Conservation (phyloP, 2,329 filamentous ascomycete species). For the Plenodomus biglobosus region DNA sequence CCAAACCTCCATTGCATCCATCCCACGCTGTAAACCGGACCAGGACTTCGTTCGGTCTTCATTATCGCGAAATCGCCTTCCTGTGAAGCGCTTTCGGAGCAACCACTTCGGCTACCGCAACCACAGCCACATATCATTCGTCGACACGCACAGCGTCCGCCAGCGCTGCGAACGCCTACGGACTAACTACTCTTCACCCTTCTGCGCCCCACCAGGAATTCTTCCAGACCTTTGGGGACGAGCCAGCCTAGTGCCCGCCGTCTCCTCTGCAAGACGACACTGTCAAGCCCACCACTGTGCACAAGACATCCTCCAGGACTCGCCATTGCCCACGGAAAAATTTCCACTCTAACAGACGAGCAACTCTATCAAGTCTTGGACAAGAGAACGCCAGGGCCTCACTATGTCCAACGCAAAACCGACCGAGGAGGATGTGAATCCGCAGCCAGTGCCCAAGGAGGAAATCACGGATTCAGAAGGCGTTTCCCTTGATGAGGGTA, state of each 20-base stretch:
- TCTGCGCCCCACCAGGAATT: conserved; percentile 7
- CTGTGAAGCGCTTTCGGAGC: conserved; percentile 18
- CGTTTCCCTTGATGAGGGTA: conserved; percentile 35
- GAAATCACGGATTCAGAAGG: conserved; percentile 24
- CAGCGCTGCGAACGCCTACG: conserved; percentile 2
- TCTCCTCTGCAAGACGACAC: background rate
- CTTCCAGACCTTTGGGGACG: conserved; percentile 4
- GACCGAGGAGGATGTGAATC: conserved; percentile 27
- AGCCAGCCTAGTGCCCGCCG: conserved; percentile 1
- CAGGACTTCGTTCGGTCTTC: conserved; percentile 17
- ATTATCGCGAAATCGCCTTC: conserved; percentile 21
- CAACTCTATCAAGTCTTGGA: conserved; percentile 1
- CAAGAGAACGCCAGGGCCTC: background rate
- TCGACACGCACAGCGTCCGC: conserved; percentile 1
- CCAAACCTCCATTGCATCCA: background rate
- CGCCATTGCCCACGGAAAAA: conserved; percentile 19
- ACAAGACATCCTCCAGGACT: conserved; percentile 13
- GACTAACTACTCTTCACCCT: background rate
- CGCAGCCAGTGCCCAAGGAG: conserved; percentile 40
- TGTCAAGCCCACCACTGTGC: conserved; percentile 10
- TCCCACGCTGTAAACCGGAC: conserved; percentile 15
- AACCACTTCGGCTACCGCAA: conserved; percentile 16
- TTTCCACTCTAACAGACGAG: conserved; percentile 8
- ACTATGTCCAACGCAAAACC: conserved; percentile 34
- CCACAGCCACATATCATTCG: conserved; percentile 7